phyloP scores from a whole-genome alignment of 2,329 filamentous ascomycete species.

The Diaporthe eres region DNA sequence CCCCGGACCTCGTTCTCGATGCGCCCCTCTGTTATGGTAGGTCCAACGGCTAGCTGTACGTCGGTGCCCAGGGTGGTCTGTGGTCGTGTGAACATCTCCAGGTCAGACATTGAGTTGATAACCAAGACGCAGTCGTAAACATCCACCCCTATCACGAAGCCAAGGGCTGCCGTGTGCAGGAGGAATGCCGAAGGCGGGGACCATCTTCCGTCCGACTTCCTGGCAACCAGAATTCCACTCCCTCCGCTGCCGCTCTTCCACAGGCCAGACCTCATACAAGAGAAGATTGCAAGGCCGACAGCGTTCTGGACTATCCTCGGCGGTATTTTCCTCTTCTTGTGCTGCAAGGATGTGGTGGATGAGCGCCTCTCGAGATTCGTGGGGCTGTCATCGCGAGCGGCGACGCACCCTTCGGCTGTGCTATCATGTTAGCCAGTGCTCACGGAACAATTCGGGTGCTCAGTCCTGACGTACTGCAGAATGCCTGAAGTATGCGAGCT shows the following conservation, averaged over 20 bases:
- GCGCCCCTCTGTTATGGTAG: slow-evolving; percentile 71
- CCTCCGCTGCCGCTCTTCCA: slow-evolving; percentile 94
- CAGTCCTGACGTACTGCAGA: slow-evolving; percentile 77
- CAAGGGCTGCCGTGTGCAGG: slow-evolving; percentile 89
- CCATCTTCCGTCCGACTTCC: slow-evolving; percentile 89
- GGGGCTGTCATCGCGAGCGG: slow-evolving; percentile 30
- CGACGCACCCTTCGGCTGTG: slow-evolving; percentile 40
- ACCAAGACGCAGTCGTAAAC: slow-evolving; percentile 97
- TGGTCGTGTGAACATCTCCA: slow-evolving; percentile 86
- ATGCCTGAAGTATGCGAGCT: slow-evolving; percentile 88
- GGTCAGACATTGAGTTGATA: slow-evolving; percentile 86
- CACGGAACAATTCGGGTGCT: neutral
- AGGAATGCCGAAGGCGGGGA: slow-evolving; percentile 92
- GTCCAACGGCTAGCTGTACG: slow-evolving; percentile 82
- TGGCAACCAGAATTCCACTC: slow-evolving; percentile 87
- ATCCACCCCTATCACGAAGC: slow-evolving; percentile 92
- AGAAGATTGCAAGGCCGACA: slow-evolving; percentile 93
- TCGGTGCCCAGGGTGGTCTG: slow-evolving; percentile 87
- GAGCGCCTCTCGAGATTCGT: slow-evolving; percentile 32
- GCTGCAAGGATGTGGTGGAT: slow-evolving; percentile 50
- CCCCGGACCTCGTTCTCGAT: slow-evolving; percentile 66
- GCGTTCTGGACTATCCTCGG: slow-evolving; percentile 88
- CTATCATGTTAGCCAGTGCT: slow-evolving; percentile 10
- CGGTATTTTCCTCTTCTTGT: slow-evolving; percentile 85
- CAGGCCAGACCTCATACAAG: slow-evolving; percentile 92